Evolutionary conservation across 768 basidiomycete genomes (phyloP), one percentile per base, ranked within the genome.

Genomic region (Boletus speciosus): DNA sequence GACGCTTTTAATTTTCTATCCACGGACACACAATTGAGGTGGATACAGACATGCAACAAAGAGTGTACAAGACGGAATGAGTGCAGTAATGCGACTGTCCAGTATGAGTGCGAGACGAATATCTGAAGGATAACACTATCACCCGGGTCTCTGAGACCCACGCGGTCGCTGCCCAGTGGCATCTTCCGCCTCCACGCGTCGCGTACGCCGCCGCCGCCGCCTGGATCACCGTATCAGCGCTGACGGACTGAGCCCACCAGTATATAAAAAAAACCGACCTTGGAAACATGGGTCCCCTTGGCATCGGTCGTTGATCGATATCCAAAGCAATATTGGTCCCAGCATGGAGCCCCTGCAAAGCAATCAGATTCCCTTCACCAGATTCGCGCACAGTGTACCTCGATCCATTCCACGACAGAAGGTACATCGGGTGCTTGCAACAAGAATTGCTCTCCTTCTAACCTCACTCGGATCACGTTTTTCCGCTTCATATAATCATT

Each of bases 371-470:
- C 41, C 36, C 49, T 12, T 21, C 60, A 32, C 41, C 16, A 23
- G 12, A 43, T 37, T 29, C 37, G 25, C 36, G 55, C 60, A 46
- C 50, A 36, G 64, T 76, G 52, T 61, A 93, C 92, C 85, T 99
- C 96, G 57, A 99, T 95, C 93, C 96, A 95, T 50, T 88, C 84
- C 51, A 98, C 91, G 2, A 98, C 95, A 27, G 84, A 83, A 41
- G 84, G 78, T 37, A 93, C 85, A 65, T 90, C 86, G 47, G 78
- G 81, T 3, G 91, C 90, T 72, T 99, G 96, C 61, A 99, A 63
- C 61, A 99, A 74, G 72, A 99, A 99, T 73, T 99, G 97, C 75
- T 98, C 92, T 12, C 96, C 97, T 68, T 97, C 93, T 59, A 93
- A 75, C 53, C 96, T 74, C 29, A 98, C 83, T 21, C 97, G 80